Evolutionary conservation across 129 eudicot genomes (phyloP), one percentile per base, ranked within the genome.

Genomic region (carrot (Daucus carota)): DNA sequence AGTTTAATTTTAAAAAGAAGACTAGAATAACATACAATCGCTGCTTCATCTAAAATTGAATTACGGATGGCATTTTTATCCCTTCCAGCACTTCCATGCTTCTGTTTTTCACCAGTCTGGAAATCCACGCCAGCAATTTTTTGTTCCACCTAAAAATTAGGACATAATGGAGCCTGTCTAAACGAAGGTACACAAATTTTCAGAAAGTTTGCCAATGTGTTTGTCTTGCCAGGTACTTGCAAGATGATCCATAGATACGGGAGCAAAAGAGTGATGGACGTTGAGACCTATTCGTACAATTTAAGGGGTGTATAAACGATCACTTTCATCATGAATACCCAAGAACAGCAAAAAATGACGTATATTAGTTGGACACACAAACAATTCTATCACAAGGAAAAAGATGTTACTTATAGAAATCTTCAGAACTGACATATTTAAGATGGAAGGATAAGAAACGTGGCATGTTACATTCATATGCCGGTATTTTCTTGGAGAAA

Each of bases 301-400:
- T 81, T 95, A 91, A 59, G 99, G 99, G 75, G 78, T 81, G 78
- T 91, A 95, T 65, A 89, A 83, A 41, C 83, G 89, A 77, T 86
- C 89, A 83, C 88, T 91, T 85, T 95, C 99, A 86, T 95, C 99
- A 52, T 89, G 97, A 70, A 95, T 87, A 72, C 99, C 99, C 91
- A 85, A 83, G 80, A 10, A 83, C 77, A 78, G 82, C 60, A 80
- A 84, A 22, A 73, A 80, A 78, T 68, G 75, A 63, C n/a, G 57
- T 69, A 62, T 29, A 71, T 29, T 68, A n/a, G n/a, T 34, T 45
- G 36, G 76, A 70, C 63, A 45, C 32, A 60, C 11, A 42, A 44
- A 17, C 47, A 48, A 3, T 43, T 36, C 28, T 42, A 20, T 75
- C 4, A 16, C 74, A n/a, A 20, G 15, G 43, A 12, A 41, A 20